Base-by-base conservation (phyloP, 148 eudicot genomes). In the Limonium bicolor region DNA sequence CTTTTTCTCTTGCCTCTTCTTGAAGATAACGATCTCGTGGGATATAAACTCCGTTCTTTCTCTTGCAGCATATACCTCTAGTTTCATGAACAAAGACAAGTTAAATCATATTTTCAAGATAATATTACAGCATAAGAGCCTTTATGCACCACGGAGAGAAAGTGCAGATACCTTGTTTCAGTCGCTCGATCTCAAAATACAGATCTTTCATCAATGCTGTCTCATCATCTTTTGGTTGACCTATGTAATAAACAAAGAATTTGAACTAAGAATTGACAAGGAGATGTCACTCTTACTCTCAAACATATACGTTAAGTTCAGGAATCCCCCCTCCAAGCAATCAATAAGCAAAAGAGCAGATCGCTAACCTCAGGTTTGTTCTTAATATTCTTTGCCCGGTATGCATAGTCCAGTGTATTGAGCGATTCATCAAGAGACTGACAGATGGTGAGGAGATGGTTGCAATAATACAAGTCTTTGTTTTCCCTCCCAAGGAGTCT, bases 321-420 rank as follows among this genome's bases (percentile, higher is more conserved):
- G n/a, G n/a, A n/a, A n/a, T n/a, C n/a, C n/a, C n/a, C n/a, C n/a
- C n/a, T n/a, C n/a, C n/a, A n/a, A n/a, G n/a, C n/a, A n/a, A n/a
- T n/a, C n/a, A n/a, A n/a, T n/a, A n/a, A 33, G 49, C 29, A 26
- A 43, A 25, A 54, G 25, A 50, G 38, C n/a, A n/a, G n/a, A n/a
- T n/a, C n/a, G n/a, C n/a, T n/a, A 30, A 78, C 99, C 99, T 92
- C 99, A 57, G 99, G 95, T 57, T 69, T 92, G 78, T 92, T 92
- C 71, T 67, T 85, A 64, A 92, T 92, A 60, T 92, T 92, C 76
- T 92, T 92, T 52, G 99, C 99, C 51, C 99, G 99, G 56, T 81
- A 73, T 33, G 99, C 99, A 60, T 92, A 92, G 54, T 92, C 99
- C 59, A 92, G 67, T 36, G 99, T 92, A 74, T 82, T 85, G 27